Base-by-base conservation (phyloP, 306 rosid genomes). In the Urtica urens region DNA sequence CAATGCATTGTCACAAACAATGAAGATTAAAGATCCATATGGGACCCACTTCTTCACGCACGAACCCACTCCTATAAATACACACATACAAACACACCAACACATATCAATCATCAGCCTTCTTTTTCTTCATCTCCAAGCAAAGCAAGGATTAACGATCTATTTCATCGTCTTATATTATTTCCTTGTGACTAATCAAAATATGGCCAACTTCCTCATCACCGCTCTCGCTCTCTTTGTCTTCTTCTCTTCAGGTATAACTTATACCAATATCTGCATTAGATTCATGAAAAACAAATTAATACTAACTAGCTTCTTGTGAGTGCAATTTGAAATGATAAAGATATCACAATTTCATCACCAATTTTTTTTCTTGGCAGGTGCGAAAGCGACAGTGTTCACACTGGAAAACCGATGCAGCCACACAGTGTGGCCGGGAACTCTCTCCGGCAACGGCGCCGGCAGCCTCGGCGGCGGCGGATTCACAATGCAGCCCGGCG, bases 351-450 rank as follows among this genome's bases (percentile, higher is more conserved):
- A 4, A 28, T 28, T 4, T 28, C 33, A 4, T 28, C 10, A 28
- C 33, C 10, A 28, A 10, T 28, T 28, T 28, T 28, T 4, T 4
- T 28, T 28, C 10, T 28, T 4, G 33, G 10, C 33, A 28, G 10
- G 68, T 17, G 58, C 13, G 7, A 13, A 18, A 12, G 80, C 74
- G 11, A 74, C 93, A 0, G 30, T 62, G 0, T 72, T 90, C 48
- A 77, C 79, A 6, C 57, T 90, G 7, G 62, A 79, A 20, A 90
- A 90, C 26, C 78, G 38, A 2, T 84, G 97, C 71, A 47, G 53
- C 17, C 23, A 79, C 64, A 72, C 87, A 0, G 66, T 90, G 4
- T 84, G 97, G 95, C 95, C 94, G 0, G 95, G 87, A 1, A 77
- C 86, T 0, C 84, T 90, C 43, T 74, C 95, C 1, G 94, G 92